Conservation (phyloP, 148 eudicot genomes). For the Rhododendron kiyosumense region DNA sequence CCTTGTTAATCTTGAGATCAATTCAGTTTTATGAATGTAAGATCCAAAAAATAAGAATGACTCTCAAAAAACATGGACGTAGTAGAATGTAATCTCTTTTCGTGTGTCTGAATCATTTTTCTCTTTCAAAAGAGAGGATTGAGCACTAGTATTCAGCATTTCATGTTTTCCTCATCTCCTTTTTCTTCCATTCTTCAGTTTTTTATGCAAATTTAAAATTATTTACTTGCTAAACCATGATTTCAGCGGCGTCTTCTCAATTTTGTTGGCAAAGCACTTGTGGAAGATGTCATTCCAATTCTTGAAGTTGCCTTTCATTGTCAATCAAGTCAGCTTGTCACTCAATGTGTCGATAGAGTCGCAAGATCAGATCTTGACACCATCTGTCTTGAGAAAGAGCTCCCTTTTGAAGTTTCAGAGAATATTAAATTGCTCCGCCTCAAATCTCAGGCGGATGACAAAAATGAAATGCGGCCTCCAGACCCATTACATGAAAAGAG, state of each 20-base stretch:
- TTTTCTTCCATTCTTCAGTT: background rate
- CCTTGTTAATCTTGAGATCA: background rate
- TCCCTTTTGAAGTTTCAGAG: conserved; percentile 33
- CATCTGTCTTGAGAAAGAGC: conserved; percentile 33
- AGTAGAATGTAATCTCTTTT: background rate
- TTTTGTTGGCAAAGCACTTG: conserved; percentile 41
- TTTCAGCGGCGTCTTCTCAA: conserved; percentile 50
- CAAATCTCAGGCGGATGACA: conserved; percentile 15
- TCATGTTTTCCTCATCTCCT: background rate
- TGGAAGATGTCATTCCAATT: conserved; percentile 44
- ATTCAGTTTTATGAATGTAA: background rate
- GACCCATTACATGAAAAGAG: conserved; percentile 30
- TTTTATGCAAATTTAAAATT: background rate
- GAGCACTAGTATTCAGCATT: background rate
- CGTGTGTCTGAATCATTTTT: background rate
- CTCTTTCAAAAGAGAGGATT: background rate
- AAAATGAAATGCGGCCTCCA: background rate
- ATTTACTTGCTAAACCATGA: background rate
- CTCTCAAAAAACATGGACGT: background rate
- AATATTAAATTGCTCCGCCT: conserved; percentile 25
- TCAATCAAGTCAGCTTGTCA: conserved; percentile 23
- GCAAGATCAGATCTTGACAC: conserved; percentile 39
- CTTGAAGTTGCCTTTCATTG: conserved; percentile 32
- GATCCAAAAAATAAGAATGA: background rate
- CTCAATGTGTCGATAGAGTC: conserved; percentile 35